Base-by-base conservation (phyloP, 306 rosid genomes). In the Rubus idaeus region DNA sequence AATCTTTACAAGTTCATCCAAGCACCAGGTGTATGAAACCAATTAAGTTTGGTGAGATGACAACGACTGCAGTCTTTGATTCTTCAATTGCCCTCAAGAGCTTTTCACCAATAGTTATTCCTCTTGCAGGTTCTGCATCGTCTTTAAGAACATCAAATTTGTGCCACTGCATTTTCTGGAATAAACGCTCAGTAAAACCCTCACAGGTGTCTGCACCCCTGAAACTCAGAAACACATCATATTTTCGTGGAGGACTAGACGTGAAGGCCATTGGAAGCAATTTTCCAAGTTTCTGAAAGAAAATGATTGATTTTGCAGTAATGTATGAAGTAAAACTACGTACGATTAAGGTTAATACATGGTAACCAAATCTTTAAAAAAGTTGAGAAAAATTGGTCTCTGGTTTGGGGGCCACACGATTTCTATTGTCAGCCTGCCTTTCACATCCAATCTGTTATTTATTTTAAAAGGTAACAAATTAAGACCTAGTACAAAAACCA, bases 1-100 rank as follows among this genome's bases (percentile, higher is more conserved):
- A 62, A 78, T 78, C 45, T 49, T 39, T 1, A 20, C 47, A 14
- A 78, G 35, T n/a, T 70, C 76, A 0, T 6, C 60, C 61, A 75
- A 35, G 11, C 50, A 50, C n/a, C 62, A 70, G 26, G 40, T 21
- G 3, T n/a, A n/a, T n/a, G n/a, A n/a, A n/a, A n/a, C n/a, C n/a
- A n/a, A n/a, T n/a, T n/a, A n/a, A n/a, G n/a, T n/a, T n/a, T 12
- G 18, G n/a, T 0, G 58, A 70, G 0, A 49, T 30, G 23, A 70
- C 42, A 12, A 70, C 56, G 42, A 70, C 4, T 0, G 41, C 52
- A 21, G 8, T 12, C 60, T 26, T 12, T 23, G 74, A 67, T 6
- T 67, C 37, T 67, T 67, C 71, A 1, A 67, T 67, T 17, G 35
- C 71, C 5, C 1, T 13, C 6, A 70, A 5, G n/a, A 70, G 53